phyloP scores from a whole-genome alignment of 108 stramenopile genomes.

The Mediolabrus comicus region DNA sequence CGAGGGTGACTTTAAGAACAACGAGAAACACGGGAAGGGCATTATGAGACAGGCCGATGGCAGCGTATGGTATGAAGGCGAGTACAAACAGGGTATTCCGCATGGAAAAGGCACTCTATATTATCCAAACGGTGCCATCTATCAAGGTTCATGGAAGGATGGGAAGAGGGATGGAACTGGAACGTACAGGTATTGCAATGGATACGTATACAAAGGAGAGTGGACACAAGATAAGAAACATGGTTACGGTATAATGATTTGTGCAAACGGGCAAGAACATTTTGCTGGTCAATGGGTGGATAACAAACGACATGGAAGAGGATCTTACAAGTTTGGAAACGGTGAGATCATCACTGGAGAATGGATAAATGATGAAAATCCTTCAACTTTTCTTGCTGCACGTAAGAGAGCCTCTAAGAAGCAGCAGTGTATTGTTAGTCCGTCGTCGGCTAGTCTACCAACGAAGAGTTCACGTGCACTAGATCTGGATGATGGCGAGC shows the following conservation, averaged over 20 bases:
- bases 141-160: conserved; percentile 1
- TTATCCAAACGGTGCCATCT: not conserved
- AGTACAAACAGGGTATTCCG: not conserved
- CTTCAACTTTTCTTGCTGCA: no score
- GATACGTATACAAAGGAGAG: conserved; percentile 52
- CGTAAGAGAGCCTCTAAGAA: no score
- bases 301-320: conserved; percentile 77
- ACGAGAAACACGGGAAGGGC: not conserved
- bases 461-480: no score
- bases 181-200: conserved; percentile 47
- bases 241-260: conserved; percentile 61
- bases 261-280: conserved; percentile 63
- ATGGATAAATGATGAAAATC: not conserved
- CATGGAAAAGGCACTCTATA: not conserved
- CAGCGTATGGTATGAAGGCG: not conserved
- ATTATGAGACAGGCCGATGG: not conserved
- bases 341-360: not conserved
- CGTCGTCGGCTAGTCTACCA: no score
- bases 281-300: conserved; percentile 74
- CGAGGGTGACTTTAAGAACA: not conserved
- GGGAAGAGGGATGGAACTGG: conserved; percentile 69
- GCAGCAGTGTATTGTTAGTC: no score
- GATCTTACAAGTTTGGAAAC: conserved; percentile 43
- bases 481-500: no score
- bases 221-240: conserved; percentile 61